Base-by-base conservation (phyloP, 2,329 filamentous ascomycete genomes). In the Colletotrichum sp. region DNA sequence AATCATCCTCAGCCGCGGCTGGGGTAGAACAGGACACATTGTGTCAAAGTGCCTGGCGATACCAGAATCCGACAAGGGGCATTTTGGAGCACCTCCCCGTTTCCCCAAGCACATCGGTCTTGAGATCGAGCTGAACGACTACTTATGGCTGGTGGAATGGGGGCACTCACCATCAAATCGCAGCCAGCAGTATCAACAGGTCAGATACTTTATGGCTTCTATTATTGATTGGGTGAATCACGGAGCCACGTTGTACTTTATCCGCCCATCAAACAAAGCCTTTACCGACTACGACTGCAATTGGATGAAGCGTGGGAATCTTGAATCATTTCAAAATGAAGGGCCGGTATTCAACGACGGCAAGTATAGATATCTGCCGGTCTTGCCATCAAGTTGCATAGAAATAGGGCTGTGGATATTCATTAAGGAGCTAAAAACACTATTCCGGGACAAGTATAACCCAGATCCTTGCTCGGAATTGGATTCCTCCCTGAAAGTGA, bases 361-460 rank as follows among this genome's bases (percentile, higher is more conserved):
- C 44, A 52, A 7, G 44, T 52, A 24, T 21, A 21, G 3, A 52
- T 21, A 52, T 52, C 3, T 52, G 6, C 44, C 44, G 6, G 44
- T 52, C 44, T 13, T 5, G 6, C n/a, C n/a, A 52, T 3, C 44
- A 52, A 52, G 6, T 7, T 52, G 6, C 10, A 0, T 7, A 52
- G 44, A 52, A 21, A 7, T 2, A 21, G n/a, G 0, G 5, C 18
- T 21, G 4, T 6, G 10, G n/a, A 10, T 0, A 6, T 44, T 21
- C 18, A 49, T 49, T 49, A n/a, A 0, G 18, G 3, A 49, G 0
- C 18, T 49, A 12, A 49, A n/a, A 7, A 49, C 7, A 12, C 5
- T 49, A 49, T n/a, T 49, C 9, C 18, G 9, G 0, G 6, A n/a
- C 2, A 49, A 0, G 1, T 12, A 4, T 49, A 0, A 10, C 0